Evolutionary conservation across 768 basidiomycete genomes (phyloP).

Genomic region (Leccinum ochraceum): DNA sequence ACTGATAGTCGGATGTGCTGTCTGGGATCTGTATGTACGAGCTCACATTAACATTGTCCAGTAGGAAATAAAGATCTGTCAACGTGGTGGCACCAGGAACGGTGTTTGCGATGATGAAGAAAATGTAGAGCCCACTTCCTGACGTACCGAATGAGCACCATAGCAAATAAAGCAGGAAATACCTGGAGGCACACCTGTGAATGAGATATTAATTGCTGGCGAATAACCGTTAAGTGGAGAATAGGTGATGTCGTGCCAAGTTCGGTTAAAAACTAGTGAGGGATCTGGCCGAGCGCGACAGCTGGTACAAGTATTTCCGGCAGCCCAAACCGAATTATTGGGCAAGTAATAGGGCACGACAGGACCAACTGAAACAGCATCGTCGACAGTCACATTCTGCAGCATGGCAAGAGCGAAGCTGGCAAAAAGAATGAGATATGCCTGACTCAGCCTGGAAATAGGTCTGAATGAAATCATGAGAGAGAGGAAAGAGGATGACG

Average conservation of each 20-base stretch:
- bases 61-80: conserved; percentile 8
- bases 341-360: conserved; percentile 14
- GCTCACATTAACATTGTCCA: conserved; percentile 1
- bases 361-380: conserved; percentile 11
- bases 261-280: conserved; percentile 5
- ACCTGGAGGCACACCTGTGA: conserved; percentile 6
- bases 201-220: conserved; percentile 10
- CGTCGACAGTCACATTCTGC: conserved; percentile 19
- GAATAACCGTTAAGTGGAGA: neutral
- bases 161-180: neutral
- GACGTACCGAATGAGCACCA: neutral
- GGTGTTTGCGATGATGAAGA: conserved; percentile 20
- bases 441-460: neutral
- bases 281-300: conserved; percentile 2
- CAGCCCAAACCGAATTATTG: neutral
- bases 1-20: conserved; percentile 7
- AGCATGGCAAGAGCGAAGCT: conserved; percentile 3
- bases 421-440: neutral
- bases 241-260: conserved; percentile 22
- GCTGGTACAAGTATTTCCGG: neutral
- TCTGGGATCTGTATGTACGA: conserved; percentile 7
- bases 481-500: neutral
- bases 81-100: neutral
- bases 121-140: conserved; percentile 21
- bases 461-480: neutral